phyloP scores from a whole-genome alignment of 164 flowering plant genomes.

The Annona cherimola region DNA sequence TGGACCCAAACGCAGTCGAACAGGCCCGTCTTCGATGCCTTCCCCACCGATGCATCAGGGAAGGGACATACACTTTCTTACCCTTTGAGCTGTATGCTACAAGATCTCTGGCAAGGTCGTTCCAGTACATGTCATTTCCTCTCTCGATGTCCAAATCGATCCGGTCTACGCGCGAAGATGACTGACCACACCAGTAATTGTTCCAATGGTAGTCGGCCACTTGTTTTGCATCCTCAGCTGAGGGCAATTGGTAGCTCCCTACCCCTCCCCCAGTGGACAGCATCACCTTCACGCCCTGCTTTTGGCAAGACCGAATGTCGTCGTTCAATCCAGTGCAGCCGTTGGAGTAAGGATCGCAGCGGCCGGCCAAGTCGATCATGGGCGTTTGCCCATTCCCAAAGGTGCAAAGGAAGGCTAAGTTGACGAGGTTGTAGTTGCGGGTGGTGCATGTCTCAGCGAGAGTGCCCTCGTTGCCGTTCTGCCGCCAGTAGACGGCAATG shows the following conservation, averaged over 20 bases:
- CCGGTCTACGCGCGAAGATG: slow-evolving; percentile 9
- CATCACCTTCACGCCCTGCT: slow-evolving; percentile 5
- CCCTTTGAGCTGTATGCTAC: slow-evolving; percentile 5
- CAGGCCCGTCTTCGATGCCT: slow-evolving; percentile 8
- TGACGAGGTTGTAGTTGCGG: slow-evolving; percentile 5
- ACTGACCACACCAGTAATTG: slow-evolving; percentile 7
- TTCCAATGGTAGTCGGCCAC: slow-evolving; percentile 11
- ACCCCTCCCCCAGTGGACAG: slow-evolving; percentile 8
- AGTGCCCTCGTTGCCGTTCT: slow-evolving; percentile 6
- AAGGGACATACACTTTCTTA: slow-evolving; percentile 12
- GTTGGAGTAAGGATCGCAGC: slow-evolving; percentile 8
- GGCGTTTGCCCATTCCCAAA: slow-evolving; percentile 10
- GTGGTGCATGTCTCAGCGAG: slow-evolving; percentile 9
- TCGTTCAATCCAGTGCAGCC: slow-evolving; percentile 9
- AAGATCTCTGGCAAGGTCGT: slow-evolving; percentile 10
- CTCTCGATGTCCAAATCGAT: slow-evolving; percentile 15
- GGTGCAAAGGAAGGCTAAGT: slow-evolving; percentile 8
- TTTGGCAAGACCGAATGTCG: slow-evolving; percentile 9
- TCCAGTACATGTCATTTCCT: slow-evolving; percentile 7
- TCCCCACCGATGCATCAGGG: slow-evolving; percentile 10
- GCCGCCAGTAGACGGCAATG: slow-evolving; percentile 10
- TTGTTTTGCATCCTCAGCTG: slow-evolving; percentile 7
- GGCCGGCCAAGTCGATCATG: slow-evolving; percentile 10
- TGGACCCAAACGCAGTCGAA: slow-evolving; percentile 15
- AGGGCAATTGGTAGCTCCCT: slow-evolving; percentile 5